Evolutionary conservation across 805 yeast genomes (phyloP).

Genomic region (Candida silvicultrix): DNA sequence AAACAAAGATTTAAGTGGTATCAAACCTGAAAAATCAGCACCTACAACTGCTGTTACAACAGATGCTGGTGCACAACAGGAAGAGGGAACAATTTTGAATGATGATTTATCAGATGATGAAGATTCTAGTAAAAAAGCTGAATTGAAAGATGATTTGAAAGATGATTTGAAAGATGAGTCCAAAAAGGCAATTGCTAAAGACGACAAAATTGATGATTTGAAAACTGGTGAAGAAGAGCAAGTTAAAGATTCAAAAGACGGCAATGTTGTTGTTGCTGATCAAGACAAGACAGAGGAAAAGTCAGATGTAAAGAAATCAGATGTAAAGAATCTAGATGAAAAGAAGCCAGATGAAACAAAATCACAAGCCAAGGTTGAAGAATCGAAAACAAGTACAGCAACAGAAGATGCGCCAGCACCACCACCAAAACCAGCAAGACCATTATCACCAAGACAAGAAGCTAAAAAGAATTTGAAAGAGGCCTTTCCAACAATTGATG

Average conservation of each 20-base stretch:
- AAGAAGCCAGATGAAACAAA: not conserved
- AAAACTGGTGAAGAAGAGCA: constrained; percentile 5
- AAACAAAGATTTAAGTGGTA: constrained; percentile 1
- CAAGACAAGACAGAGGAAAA: not conserved
- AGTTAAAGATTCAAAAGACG: constrained; percentile 1
- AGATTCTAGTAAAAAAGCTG: constrained; percentile 1
- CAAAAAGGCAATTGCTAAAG: not conserved
- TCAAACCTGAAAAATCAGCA: constrained; percentile 10
- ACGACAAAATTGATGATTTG: too few relatives aligned
- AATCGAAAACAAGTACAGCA: not conserved
- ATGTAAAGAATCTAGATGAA: too few relatives aligned
- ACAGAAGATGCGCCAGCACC: constrained; percentile 17
- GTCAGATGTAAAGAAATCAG: too few relatives aligned
- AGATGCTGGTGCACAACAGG: constrained; percentile 5
- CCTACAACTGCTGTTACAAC: constrained; percentile 8
- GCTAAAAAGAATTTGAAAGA: constrained; percentile 60
- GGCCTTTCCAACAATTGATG: constrained; percentile 81
- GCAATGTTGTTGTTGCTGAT: not conserved
- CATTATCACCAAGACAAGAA: constrained; percentile 51
- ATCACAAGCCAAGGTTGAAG: too few relatives aligned
- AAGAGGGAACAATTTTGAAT: constrained; percentile 12
- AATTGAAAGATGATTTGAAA: constrained; percentile 1
- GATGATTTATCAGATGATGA: constrained; percentile 14
- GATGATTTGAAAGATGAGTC: constrained; percentile 2
- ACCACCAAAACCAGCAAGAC: constrained; percentile 52